Base-by-base conservation (phyloP, 2,329 filamentous ascomycete species). In the Sporothrix pallida region DNA sequence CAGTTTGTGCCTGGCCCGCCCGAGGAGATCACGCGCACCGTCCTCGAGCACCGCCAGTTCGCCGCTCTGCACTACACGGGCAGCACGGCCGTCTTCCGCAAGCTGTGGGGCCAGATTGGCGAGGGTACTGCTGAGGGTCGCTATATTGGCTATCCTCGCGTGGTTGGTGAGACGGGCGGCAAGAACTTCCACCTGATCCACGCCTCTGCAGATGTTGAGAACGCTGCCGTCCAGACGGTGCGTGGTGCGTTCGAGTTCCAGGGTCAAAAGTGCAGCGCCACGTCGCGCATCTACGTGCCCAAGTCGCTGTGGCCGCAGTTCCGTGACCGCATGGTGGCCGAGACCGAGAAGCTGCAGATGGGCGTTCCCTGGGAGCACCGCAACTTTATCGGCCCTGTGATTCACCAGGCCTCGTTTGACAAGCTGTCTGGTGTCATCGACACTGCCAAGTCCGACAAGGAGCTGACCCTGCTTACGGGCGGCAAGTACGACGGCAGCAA, bases 41-140 rank as follows among this genome's bases (percentile, higher is more conserved):
- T 93, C 10, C 87, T 98, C 62, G 86, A 87, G 71, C 93, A 96
- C 85, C 89, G 86, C 77, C 87, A 97, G 74, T 96, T 98, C 78
- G 92, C 95, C 9, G 92, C 93, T n/a, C 89, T 98, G 26, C 94
- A 98, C 86, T 98, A 95, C 86, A 98, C 95, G 0, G 95, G 95
- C 75, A 96, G 92, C 84, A 98, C 95, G 0, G 90, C 90, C 69
- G 93, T 98, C 44, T 98, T 98, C 90, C 91, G 94, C 75, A 90
- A 90, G 79, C 86, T 98, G 13, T 97, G 97, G 81, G 93, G 93
- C 20, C 89, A 93, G 81, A 97, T 98, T 78, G 93, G 93, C 12
- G 86, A 88, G 76, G 93, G 93, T 56, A 91, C 97, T 23, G 92
- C 93, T 5, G 90, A 94, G 79, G 93, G 92, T 76, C 92, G 89